Evolutionary conservation across 2,329 filamentous ascomycete genomes (phyloP), one percentile per base, ranked within the genome.

Genomic region (Scolecobasidium constrictum): DNA sequence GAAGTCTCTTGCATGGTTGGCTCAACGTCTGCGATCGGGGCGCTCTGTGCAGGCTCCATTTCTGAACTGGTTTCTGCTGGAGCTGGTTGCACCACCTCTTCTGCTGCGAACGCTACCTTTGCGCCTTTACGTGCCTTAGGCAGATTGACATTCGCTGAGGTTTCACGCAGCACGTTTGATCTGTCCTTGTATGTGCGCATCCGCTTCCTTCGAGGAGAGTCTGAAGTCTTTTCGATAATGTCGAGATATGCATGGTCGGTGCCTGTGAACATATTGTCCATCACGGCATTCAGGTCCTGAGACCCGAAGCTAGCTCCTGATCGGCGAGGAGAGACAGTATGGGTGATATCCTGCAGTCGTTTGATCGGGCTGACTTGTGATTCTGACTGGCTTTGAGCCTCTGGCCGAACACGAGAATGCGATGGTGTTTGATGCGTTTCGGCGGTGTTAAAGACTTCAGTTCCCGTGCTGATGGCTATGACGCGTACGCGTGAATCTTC

Each of bases 391-490:
- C 26, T 31, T 31, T 31, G n/a, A n/a, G n/a, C n/a, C n/a, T n/a
- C 9, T 48, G 50, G 35, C 59, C 56, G 16, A 57, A 60, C 3
- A 54, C 52, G n/a, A 56, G 56, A 17, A 57, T 48, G n/a, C n/a
- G n/a, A n/a, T n/a, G n/a, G n/a, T n/a, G n/a, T n/a, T 5, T 59
- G 50, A 35, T 65, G 57, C 34, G 66, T 63, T 37, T 54, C 56
- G 15, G 63, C 65, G n/a, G 64, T 58, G 7, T 54, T 47, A 16
- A 53, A 57, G 3, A 35, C 40, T 13, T 50, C 51, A 3, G 50
- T 55, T 36, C 49, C 55, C 19, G 53, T 52, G 4, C 47, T 54
- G 4, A 52, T 42, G 15, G 33, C 20, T n/a, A n/a, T n/a, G n/a
- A n/a, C n/a, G n/a, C n/a, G n/a, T n/a, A n/a, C n/a, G n/a, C n/a